phyloP scores from a whole-genome alignment of 176 grass and related monocot species.

The Juncus effusus region DNA sequence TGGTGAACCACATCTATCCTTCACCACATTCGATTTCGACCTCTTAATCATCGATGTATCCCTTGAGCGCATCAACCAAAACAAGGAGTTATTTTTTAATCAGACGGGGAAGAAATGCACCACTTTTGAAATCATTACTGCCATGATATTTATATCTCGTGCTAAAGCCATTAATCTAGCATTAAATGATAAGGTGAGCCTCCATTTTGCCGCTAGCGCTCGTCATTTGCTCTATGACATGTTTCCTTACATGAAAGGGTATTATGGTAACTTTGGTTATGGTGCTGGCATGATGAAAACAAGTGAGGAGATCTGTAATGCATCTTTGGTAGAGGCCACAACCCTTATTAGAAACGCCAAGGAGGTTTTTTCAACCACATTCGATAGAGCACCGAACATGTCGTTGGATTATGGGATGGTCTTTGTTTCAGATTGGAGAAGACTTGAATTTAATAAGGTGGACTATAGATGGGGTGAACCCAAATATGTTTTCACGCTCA shows the following conservation, averaged over 20 bases:
- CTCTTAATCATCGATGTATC: slow-evolving; percentile 11
- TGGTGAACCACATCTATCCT: slow-evolving; percentile 1
- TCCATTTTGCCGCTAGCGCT: slow-evolving; percentile 17
- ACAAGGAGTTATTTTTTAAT: slow-evolving; percentile 4
- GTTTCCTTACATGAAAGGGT: slow-evolving; percentile 4
- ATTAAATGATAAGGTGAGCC: slow-evolving; percentile 1
- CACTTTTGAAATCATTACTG: slow-evolving; percentile 17
- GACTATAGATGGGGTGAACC: slow-evolving; percentile 31
- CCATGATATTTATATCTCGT: slow-evolving; percentile 23
- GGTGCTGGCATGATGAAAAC: background rate
- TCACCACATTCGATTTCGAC: slow-evolving; percentile 4
- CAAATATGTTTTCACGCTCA: background rate
- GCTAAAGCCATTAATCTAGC: background rate
- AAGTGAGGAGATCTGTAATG: background rate
- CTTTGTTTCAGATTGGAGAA: slow-evolving; percentile 25
- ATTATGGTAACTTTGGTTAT: slow-evolving; percentile 25
- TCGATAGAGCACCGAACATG: slow-evolving; percentile 10
- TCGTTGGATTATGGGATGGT: slow-evolving; percentile 9
- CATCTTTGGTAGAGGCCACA: slow-evolving; percentile 1
- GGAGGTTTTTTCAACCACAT: background rate
- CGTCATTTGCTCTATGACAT: slow-evolving; percentile 19
- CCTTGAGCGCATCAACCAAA: slow-evolving; percentile 1
- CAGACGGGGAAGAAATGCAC: slow-evolving; percentile 19
- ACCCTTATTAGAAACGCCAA: slow-evolving; percentile 27
- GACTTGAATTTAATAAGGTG: slow-evolving; percentile 19